These are phyloP conservation scores for Wickerhamomyces tratensis DNA, from an alignment of 805 yeast genomes.

Conservation along the genomic window DNA sequence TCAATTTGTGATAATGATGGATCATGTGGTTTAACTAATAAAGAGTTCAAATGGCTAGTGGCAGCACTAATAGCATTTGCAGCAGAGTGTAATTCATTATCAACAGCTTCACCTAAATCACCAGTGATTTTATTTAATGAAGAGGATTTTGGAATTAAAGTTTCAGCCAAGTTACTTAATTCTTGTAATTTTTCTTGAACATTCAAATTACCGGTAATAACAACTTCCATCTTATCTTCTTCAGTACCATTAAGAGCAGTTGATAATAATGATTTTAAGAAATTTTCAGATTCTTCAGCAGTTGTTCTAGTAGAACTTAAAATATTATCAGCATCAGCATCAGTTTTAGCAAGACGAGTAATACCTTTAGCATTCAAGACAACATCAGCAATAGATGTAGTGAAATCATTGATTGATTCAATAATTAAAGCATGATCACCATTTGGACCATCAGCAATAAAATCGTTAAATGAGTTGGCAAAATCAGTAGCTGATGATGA, in stretches of 20 bases:
- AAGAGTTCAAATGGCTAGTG: constrained; percentile 42
- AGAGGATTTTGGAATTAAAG: constrained; percentile 36
- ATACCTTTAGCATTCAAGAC: constrained; percentile 65
- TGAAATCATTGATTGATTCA: constrained; percentile 50
- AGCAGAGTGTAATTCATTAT: constrained; percentile 62
- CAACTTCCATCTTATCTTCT: constrained; percentile 67
- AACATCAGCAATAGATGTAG: constrained; percentile 53
- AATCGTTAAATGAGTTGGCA: constrained; percentile 66
- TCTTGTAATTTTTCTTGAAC: constrained; percentile 65
- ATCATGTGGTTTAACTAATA: constrained; percentile 39
- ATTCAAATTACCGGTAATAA: constrained; percentile 64
- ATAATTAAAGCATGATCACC: constrained; percentile 55
- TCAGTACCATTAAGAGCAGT: constrained; percentile 37
- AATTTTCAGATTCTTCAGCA: constrained; percentile 52
- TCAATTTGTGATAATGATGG: constrained; percentile 47
- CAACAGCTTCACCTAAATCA: constrained; percentile 64
- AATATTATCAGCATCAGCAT: constrained; percentile 41
- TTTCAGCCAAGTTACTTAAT: constrained; percentile 45
- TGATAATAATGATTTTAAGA: constrained; percentile 50
- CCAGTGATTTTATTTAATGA: constrained; percentile 24
- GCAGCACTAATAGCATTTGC: constrained; percentile 64
- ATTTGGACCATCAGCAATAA: constrained; percentile 65
- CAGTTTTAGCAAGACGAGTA: constrained; percentile 39
- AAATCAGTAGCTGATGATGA: constrained; percentile 70
- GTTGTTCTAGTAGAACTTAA: constrained; percentile 39